Percentiles rank a stretch among this genome's conserved stretches.
phyloP scores from a whole-genome alignment of 1,284 basidiomycete genomes.

The Anthracocystis walkeri region DNA sequence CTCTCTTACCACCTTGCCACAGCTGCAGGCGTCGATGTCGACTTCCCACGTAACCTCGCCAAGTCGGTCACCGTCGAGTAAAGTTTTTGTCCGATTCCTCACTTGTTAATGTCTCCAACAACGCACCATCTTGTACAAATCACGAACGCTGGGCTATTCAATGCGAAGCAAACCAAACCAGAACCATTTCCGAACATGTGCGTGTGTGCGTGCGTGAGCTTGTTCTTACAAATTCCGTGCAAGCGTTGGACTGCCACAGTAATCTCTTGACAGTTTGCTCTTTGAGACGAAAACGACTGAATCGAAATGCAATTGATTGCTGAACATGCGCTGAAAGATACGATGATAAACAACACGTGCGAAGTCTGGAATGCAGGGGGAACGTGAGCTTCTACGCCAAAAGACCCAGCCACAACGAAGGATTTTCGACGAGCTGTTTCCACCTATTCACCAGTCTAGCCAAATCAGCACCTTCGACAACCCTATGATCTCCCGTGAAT shows the following conservation, averaged over 20 bases:
- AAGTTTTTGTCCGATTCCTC: conserved; percentile 4
- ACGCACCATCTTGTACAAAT: conserved; percentile 26
- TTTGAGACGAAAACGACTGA: background rate
- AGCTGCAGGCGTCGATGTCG: conserved; percentile 95
- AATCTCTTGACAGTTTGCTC: too few relatives aligned
- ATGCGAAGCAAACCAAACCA: conserved; percentile 9
- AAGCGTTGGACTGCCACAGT: too few relatives aligned
- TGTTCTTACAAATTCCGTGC: too few relatives aligned
- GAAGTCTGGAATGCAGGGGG: conserved; percentile 1
- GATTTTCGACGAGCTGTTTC: conserved; percentile 85
- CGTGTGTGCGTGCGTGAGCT: background rate
- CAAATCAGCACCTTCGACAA: conserved; percentile 91
- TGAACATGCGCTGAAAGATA: conserved; percentile 7
- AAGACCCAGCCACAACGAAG: conserved; percentile 79
- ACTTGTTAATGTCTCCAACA: background rate
- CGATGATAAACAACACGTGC: conserved; percentile 1
- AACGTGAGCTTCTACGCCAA: conserved; percentile 21
- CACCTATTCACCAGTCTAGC: conserved; percentile 90
- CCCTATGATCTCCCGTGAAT: conserved; percentile 81
- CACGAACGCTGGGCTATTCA: conserved; percentile 22
- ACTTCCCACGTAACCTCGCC: conserved; percentile 95
- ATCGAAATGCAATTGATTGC: background rate
- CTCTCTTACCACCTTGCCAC: conserved; percentile 96
- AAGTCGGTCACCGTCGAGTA: conserved; percentile 70
- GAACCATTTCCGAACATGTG: background rate